Base-by-base conservation (phyloP, 2,329 filamentous ascomycete genomes). In the Talaromyces amestolkiae region DNA sequence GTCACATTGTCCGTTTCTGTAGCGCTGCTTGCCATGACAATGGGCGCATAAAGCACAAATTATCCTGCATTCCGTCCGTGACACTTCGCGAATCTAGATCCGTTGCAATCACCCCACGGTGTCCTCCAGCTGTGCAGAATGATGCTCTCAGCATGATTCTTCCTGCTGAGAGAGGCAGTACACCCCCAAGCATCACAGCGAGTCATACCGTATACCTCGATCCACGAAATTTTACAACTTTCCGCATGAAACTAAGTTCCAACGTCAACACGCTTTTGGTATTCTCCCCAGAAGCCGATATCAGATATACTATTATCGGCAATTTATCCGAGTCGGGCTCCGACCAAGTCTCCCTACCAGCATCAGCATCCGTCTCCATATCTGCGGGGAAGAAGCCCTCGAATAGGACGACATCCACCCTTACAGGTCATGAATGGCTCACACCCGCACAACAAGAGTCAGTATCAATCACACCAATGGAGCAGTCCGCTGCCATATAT, bases 151-250 rank as follows among this genome's bases (percentile, higher is more conserved):
- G 69, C 10, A 73, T 71, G 59, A 73, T 75, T 54, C 64, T 64
- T 9, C 68, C 60, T 33, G 64, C 65, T 51, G 66, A 72, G 47
- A 69, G 54, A 54, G 58, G 58, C 22, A 67, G 59, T 37, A 53
- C 64, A 19, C 56, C 71, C 10, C 64, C 66, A 4, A 69, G 68
- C 43, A 68, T 75, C 10, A 70, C 68, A 27, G 67, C 71, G 27
- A 72, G 68, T 54, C 71, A 72, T 65, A 74, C 72, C 4, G 72
- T 73, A 64, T 73, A 71, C 56, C 71, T 75, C 8, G 73, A 75
- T 51, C 71, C 72, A 3, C 71, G 73, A 49, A 75, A 74, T 65
- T 74, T 75, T 64, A 71, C 73, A n/a, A 75, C 73, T 4, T 73
- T 75, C 65, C 71, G 73, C 22, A 74, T 75, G 73, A 73, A 72